A percentile compares a stretch with the other conserved stretches of the same genome.
Conservation (phyloP, 2,329 filamentous ascomycete species). For the Botrytis cinerea region DNA sequence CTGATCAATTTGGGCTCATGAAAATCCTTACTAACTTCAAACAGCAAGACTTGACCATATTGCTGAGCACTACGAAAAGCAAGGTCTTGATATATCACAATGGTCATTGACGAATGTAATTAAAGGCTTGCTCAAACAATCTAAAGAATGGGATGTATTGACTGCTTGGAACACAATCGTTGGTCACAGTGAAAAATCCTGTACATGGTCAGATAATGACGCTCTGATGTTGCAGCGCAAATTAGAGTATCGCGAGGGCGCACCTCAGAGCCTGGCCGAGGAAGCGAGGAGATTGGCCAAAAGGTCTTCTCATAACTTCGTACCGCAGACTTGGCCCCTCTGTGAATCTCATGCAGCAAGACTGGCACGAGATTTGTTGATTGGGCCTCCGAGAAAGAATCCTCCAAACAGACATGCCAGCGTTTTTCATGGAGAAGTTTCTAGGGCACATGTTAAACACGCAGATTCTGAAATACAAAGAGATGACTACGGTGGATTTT, state of each 20-base stretch:
- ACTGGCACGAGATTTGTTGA: not conserved
- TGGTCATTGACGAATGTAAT: constrained; percentile 33
- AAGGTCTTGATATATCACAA: constrained; percentile 22
- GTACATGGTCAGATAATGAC: constrained; percentile 28
- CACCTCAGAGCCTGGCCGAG: constrained; percentile 17
- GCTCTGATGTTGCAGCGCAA: constrained; percentile 29
- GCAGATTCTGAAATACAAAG: not conserved
- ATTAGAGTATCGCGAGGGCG: constrained; percentile 32
- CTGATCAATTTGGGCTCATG: not conserved
- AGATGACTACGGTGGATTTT: not conserved
- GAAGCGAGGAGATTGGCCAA: constrained; percentile 25
- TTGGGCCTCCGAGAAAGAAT: not conserved
- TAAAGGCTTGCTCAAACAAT: constrained; percentile 34
- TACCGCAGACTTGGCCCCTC: not conserved
- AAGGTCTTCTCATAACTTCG: not conserved
- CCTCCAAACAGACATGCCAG: not conserved
- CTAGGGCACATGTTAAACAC: too few relatives aligned
- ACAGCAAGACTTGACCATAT: constrained; percentile 33
- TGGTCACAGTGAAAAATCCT: constrained; percentile 23
- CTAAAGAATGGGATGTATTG: constrained; percentile 27
- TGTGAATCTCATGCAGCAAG: constrained; percentile 2
- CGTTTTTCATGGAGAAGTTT: not conserved
- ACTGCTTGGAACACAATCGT: constrained; percentile 29
- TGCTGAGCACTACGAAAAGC: constrained; percentile 35
- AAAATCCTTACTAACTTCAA: not conserved